Percentiles rank a stretch among this genome's conserved stretches.
Evolutionary conservation across 2,329 filamentous ascomycete genomes (phyloP).

Genomic region (Ophiostoma australiae): DNA sequence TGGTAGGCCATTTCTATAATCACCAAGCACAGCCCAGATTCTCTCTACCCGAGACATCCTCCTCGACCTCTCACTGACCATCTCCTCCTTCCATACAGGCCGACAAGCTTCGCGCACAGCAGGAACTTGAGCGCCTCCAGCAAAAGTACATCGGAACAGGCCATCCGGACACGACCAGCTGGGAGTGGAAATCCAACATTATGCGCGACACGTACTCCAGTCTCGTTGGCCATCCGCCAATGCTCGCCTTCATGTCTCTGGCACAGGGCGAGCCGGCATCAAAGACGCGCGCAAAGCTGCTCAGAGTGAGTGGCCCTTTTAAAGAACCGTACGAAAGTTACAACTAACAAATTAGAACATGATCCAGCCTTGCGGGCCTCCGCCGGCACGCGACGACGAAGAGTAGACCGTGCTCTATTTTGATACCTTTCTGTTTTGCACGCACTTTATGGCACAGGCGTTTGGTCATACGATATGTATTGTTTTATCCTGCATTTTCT

Average conservation of each 20-base stretch:
- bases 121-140: conserved; percentile 95
- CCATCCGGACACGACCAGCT: conserved; percentile 92
- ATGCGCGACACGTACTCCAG: conserved; percentile 86
- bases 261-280: conserved; percentile 80
- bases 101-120: conserved; percentile 94
- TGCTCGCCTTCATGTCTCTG: conserved; percentile 83
- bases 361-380: conserved; percentile 57
- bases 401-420: conserved; percentile 13
- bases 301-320: conserved; percentile 53
- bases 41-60: background rate
- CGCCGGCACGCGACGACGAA: conserved; percentile 50
- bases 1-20: background rate
- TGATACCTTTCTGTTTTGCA: background rate
- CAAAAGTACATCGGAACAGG: conserved; percentile 94
- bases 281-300: conserved; percentile 72
- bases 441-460: background rate
- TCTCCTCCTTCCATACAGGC: conserved; percentile 49
- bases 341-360: conserved; percentile 50
- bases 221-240: conserved; percentile 81
- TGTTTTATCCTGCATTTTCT: background rate
- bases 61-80: background rate
- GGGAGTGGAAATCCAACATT: conserved; percentile 97
- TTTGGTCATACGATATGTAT: background rate
- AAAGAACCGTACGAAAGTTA: too few species aligned
- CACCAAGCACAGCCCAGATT: background rate